Conservation (phyloP, 192 early-diverging fungal species). For the Rhizophlyctis rosea region DNA sequence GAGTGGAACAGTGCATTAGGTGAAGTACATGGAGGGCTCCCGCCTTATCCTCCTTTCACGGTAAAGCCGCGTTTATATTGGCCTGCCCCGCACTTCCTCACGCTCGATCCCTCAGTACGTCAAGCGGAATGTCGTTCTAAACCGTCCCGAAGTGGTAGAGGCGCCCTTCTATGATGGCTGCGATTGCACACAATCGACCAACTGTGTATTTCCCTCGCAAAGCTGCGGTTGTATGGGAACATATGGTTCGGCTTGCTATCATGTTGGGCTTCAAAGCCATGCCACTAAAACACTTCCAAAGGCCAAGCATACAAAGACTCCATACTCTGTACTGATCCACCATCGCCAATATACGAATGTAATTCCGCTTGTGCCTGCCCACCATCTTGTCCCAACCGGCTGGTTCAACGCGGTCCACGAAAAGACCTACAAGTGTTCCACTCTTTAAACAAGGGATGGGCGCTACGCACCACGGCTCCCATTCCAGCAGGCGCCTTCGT, state of each 20-base stretch:
- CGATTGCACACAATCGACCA: no score
- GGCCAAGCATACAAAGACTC: background rate
- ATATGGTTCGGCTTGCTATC: background rate
- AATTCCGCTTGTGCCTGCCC: constrained; percentile 34
- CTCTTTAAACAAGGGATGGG: constrained; percentile 16
- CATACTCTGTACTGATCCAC: background rate
- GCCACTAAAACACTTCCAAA: background rate
- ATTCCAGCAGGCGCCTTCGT: constrained; percentile 27
- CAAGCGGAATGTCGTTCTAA: background rate
- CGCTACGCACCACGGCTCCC: constrained; percentile 1
- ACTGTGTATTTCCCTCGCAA: no score
- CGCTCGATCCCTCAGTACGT: background rate
- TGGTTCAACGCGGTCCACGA: constrained; percentile 26
- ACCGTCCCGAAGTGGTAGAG: background rate
- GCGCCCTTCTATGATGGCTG: constrained; percentile 16
- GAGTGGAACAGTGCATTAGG: no score
- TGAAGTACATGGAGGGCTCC: no score
- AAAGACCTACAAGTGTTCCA: constrained; percentile 7
- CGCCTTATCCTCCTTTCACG: no score
- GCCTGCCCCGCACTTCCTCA: no score
- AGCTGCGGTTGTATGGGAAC: background rate
- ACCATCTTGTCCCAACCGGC: constrained; percentile 25
- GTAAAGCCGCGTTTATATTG: no score
- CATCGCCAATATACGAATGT: constrained; percentile 38
- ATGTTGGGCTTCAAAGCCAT: background rate